Evolutionary conservation across 108 stramenopile genomes (phyloP), one percentile per base, ranked within the genome.

Genomic region (Nitzschia sp.): DNA sequence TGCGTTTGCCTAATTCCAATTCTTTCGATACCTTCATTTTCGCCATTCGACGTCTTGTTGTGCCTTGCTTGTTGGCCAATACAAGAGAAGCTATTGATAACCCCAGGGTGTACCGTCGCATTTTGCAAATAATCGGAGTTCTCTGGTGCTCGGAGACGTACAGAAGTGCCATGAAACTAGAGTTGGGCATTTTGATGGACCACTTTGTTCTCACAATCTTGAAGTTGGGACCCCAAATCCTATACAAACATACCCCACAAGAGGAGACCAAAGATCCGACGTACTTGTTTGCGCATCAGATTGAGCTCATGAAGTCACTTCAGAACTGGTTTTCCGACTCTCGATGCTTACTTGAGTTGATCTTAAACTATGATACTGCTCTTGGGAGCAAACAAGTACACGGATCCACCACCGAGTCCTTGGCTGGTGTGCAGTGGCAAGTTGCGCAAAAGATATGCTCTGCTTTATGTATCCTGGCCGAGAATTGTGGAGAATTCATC

Each of bases 171-270:
- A 80, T 93, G 80, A 92, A 90, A 65, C 64, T 90, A 59, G 95
- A 96, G 52, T 46, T 94, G 65, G 90, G 88, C 0, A 75, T 94
- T 17, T 79, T 96, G 48, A 83, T 93, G 41, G 90, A 94, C 26
- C 93, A 96, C 51, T 93, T 87, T 67, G 79, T 86, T 25, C 56
- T 93, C 20, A 75, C 70, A 40, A 40, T 89, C 25, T 70, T 96
- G n/a, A 51, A 76, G 40, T 53, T 95, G 41, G 91, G 89, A 10
- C 89, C 93, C 2, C 93, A 91, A 69, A 77, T 88, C 48, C 51
- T 81, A 29, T 65, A 50, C 43, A 57, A 76, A 29, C 64, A 72
- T 8, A 58, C 68, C 40, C 57, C 21, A 26, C 19, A 64, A 26
- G 69, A 26, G 37, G 53, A 40, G 20, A 11, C 39, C 20, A 41